phyloP scores from a whole-genome alignment of 2,329 filamentous ascomycete species.

The Talaromyces pinophilus region DNA sequence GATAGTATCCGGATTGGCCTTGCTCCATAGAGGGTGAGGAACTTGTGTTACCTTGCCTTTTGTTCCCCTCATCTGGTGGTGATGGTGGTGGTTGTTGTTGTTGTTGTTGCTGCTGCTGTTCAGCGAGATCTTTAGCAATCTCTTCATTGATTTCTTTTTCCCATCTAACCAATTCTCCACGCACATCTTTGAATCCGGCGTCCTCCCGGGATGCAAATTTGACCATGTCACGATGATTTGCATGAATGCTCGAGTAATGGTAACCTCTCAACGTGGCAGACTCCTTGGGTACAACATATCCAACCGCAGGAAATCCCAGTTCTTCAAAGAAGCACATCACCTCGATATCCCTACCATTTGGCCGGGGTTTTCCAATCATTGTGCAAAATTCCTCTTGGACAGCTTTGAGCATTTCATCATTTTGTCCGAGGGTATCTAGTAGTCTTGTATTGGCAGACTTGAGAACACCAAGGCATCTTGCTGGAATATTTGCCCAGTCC shows the following conservation, averaged over 20 bases:
- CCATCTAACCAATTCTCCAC: neutral
- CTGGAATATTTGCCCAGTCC: constrained; percentile 37
- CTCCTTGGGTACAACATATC: no score
- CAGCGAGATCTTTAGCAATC: no score
- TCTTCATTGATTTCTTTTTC: neutral
- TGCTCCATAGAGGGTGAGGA: no score
- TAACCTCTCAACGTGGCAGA: neutral
- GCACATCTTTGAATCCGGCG: no score
- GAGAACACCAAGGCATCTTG: constrained; percentile 25
- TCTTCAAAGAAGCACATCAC: constrained; percentile 3
- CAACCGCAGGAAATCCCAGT: no score
- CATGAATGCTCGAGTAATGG: neutral
- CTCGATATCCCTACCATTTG: neutral
- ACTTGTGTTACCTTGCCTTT: no score
- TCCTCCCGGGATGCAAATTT: neutral
- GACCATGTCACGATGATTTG: neutral
- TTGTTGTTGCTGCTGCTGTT: no score
- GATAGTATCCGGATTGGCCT: no score
- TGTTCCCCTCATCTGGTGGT: no score
- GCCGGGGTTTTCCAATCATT: neutral
- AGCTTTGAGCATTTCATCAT: neutral
- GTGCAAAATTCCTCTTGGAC: neutral
- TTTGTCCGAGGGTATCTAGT: neutral
- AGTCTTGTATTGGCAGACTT: constrained; percentile 23
- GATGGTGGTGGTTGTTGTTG: no score